Evolutionary conservation across 352 stramenopile genomes (phyloP).

Genomic region (Pythium scleroteichum): DNA sequence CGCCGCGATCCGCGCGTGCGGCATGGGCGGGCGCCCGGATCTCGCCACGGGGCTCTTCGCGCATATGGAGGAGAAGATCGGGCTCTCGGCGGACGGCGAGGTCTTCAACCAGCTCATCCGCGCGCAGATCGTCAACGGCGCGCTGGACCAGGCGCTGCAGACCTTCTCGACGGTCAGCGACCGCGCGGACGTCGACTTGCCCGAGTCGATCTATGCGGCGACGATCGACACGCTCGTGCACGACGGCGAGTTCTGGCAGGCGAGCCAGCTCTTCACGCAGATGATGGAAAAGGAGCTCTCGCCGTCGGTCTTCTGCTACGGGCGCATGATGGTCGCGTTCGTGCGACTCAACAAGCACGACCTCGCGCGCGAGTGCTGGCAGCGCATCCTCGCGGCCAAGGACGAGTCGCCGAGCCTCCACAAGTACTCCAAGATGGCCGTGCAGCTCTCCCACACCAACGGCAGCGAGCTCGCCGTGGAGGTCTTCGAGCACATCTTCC

Average conservation of each 20-base stretch:
- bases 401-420: conserved; percentile 39
- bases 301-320: conserved; percentile 73
- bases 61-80: conserved; percentile 59
- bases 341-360: conserved; percentile 67
- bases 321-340: conserved; percentile 77
- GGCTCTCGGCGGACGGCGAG: conserved; percentile 42
- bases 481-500: conserved; percentile 67
- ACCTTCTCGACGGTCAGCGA: conserved; percentile 63
- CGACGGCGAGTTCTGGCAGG: conserved; percentile 64
- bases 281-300: conserved; percentile 67
- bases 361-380: conserved; percentile 67
- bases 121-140: conserved; percentile 67
- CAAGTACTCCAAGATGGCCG: conserved; percentile 70
- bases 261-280: conserved; percentile 66
- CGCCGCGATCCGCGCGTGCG: conserved; percentile 62
- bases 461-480: conserved; percentile 58
- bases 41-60: conserved; percentile 56
- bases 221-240: conserved; percentile 72
- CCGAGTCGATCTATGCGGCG: conserved; percentile 75
- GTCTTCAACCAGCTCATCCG: conserved; percentile 78
- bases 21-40: conserved; percentile 59
- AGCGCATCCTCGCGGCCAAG: conserved; percentile 57
- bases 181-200: conserved; percentile 41
- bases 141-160: conserved; percentile 71
- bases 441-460: conserved; percentile 56